Evolutionary conservation across 352 stramenopile species (phyloP).

Genomic region (Phytophthora foliorum): DNA sequence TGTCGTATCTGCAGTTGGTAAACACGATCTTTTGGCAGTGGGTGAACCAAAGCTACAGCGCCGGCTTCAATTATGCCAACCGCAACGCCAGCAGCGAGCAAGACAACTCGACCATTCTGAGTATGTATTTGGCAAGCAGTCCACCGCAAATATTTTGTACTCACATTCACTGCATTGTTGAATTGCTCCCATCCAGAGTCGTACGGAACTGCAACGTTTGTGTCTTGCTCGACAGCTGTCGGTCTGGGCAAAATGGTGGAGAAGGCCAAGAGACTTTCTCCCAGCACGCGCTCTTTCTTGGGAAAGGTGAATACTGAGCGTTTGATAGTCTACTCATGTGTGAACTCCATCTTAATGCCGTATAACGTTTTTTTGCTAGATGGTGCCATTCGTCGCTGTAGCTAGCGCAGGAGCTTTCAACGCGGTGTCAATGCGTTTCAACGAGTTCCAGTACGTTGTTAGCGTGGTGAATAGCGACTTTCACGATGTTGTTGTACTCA

Average conservation of each 20-base stretch:
- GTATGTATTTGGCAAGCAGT: conserved; percentile 39
- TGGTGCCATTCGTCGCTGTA: conserved; percentile 87
- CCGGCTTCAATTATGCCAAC: conserved; percentile 92
- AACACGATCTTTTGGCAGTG: conserved; percentile 92
- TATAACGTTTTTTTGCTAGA: conserved; percentile 46
- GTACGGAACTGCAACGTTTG: conserved; percentile 79
- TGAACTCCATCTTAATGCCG: not conserved
- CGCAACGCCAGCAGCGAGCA: conserved; percentile 87
- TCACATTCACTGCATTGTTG: conserved; percentile 7
- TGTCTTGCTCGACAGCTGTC: conserved; percentile 83
- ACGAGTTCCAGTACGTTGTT: conserved; percentile 81
- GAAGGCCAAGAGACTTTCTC: conserved; percentile 78
- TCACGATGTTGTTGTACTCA: conserved; percentile 12
- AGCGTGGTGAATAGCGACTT: not conserved
- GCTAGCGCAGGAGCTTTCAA: conserved; percentile 88
- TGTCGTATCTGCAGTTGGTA: conserved; percentile 41
- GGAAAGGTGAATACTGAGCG: conserved; percentile 54
- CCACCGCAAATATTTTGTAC: not conserved
- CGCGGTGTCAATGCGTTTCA: conserved; percentile 90
- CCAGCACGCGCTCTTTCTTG: conserved; percentile 62
- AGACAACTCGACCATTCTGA: conserved; percentile 79
- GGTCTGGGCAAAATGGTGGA: conserved; percentile 82
- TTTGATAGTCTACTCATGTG: conserved; percentile 1
- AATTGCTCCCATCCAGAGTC: conserved; percentile 54
- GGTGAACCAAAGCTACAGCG: conserved; percentile 92